Conservation (phyloP, 2,329 filamentous ascomycete genomes). For the Cercospora janseana region DNA sequence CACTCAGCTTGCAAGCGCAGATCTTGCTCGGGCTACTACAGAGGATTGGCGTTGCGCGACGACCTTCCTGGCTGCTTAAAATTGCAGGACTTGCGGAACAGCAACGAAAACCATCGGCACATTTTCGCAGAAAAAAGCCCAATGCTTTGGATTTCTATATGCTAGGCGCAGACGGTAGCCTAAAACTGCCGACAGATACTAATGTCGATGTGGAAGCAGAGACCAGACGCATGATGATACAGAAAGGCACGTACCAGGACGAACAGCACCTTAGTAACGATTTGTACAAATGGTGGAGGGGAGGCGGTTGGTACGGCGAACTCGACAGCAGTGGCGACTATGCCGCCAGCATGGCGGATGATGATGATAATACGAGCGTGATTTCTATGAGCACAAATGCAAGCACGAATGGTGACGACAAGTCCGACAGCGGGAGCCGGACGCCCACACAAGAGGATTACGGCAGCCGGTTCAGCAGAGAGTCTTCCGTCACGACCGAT, state of each 20-base stretch:
- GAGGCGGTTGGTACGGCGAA: constrained; percentile 80
- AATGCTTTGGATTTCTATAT: constrained; percentile 53
- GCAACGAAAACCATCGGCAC: constrained; percentile 28
- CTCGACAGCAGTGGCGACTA: constrained; percentile 81
- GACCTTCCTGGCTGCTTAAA: constrained; percentile 63
- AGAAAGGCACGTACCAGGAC: constrained; percentile 45
- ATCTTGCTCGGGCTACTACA: constrained; percentile 55
- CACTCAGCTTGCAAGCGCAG: constrained; percentile 59
- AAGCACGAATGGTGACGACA: constrained; percentile 47
- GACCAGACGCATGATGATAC: constrained; percentile 62
- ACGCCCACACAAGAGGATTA: constrained; percentile 70
- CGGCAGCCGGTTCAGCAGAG: constrained; percentile 39
- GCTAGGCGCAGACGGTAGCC: constrained; percentile 49
- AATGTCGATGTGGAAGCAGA: constrained; percentile 79
- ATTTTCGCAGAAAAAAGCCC: constrained; percentile 19
- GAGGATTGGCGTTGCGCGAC: constrained; percentile 59
- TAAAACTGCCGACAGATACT: constrained; percentile 58
- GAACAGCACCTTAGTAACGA: constrained; percentile 70
- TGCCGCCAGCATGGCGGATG: constrained; percentile 57
- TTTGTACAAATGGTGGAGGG: constrained; percentile 81
- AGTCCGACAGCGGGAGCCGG: constrained; percentile 55
- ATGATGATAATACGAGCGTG: constrained; percentile 74
- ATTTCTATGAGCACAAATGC: constrained; percentile 60
- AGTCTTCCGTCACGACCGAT: constrained; percentile 57
- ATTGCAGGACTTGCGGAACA: constrained; percentile 48